A percentile compares a stretch with the other conserved stretches of the same genome.
phyloP scores from a whole-genome alignment of 2,329 filamentous ascomycete species.

The Piedraia hortae region DNA sequence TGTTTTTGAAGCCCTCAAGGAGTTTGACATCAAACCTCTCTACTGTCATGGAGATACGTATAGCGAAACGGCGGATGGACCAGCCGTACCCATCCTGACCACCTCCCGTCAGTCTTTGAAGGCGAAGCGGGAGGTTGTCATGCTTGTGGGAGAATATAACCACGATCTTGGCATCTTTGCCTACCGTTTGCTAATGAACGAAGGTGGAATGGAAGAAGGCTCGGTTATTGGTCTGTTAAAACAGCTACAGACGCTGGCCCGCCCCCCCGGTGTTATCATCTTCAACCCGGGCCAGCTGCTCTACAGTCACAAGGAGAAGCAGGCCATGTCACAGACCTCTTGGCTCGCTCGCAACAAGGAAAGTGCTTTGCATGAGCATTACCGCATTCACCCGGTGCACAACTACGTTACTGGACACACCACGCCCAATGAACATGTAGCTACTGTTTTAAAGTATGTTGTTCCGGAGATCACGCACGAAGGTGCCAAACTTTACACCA shows the following conservation, averaged over 20 bases:
- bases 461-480: conserved; percentile 21
- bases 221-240: conserved; percentile 37
- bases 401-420: conserved; percentile 36
- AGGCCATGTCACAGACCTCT: conserved; percentile 29
- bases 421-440: conserved; percentile 31
- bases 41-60: conserved; percentile 6
- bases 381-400: conserved; percentile 22
- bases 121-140: conserved; percentile 29
- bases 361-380: conserved; percentile 29
- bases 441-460: conserved; percentile 36
- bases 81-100: conserved; percentile 38
- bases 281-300: conserved; percentile 52
- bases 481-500: conserved; percentile 32
- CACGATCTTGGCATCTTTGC: conserved; percentile 54
- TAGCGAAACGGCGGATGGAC: conserved; percentile 18
- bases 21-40: conserved; percentile 5
- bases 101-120: conserved; percentile 24
- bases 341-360: conserved; percentile 31
- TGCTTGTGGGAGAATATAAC: conserved; percentile 43
- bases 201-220: conserved; percentile 41
- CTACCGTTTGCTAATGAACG: conserved; percentile 34
- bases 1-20: conserved; percentile 3
- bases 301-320: conserved; percentile 40
- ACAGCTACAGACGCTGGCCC: conserved; percentile 11
- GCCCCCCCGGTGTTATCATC: conserved; percentile 36